These are phyloP conservation scores for Ustilago shanxiensis DNA, from an alignment of 1,284 basidiomycete genomes.

Conservation along the genomic window DNA sequence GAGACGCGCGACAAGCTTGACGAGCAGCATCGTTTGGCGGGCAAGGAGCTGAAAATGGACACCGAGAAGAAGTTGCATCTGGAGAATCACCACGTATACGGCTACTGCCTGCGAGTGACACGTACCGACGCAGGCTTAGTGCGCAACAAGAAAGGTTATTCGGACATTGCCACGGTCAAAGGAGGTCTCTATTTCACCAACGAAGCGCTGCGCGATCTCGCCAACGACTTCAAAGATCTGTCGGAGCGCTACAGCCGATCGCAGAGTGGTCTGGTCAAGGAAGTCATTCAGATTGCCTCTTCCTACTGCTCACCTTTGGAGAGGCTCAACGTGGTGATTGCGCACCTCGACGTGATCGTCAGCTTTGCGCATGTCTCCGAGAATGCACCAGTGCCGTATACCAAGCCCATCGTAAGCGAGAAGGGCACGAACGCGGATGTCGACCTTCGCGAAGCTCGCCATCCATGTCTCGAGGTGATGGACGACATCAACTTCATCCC, in stretches of 20 bases:
- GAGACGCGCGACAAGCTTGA: constrained; percentile 85
- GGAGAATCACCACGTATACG: constrained; percentile 90
- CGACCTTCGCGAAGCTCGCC: constrained; percentile 73
- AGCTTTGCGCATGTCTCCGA: constrained; percentile 89
- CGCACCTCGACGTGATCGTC: constrained; percentile 90
- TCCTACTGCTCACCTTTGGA: constrained; percentile 89
- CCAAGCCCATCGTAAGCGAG: constrained; percentile 77
- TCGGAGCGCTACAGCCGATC: constrained; percentile 80
- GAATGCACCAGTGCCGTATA: constrained; percentile 86
- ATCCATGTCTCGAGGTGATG: constrained; percentile 96
- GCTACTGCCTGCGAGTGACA: constrained; percentile 92
- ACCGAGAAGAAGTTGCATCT: constrained; percentile 96
- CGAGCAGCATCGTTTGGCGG: constrained; percentile 81
- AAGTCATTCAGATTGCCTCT: constrained; percentile 89
- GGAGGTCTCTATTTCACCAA: constrained; percentile 95
- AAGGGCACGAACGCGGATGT: constrained; percentile 53
- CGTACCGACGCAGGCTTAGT: constrained; percentile 81
- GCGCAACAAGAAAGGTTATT: constrained; percentile 79
- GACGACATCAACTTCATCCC: constrained; percentile 95
- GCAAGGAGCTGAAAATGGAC: constrained; percentile 83
- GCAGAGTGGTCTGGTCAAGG: constrained; percentile 87
- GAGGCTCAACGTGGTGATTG: constrained; percentile 85
- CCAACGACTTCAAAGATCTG: constrained; percentile 81
- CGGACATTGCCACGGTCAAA: constrained; percentile 87
- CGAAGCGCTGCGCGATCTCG: constrained; percentile 78